These are phyloP conservation scores for Lentinula sp. DNA, from an alignment of 768 basidiomycete species.

Conservation along the genomic window DNA sequence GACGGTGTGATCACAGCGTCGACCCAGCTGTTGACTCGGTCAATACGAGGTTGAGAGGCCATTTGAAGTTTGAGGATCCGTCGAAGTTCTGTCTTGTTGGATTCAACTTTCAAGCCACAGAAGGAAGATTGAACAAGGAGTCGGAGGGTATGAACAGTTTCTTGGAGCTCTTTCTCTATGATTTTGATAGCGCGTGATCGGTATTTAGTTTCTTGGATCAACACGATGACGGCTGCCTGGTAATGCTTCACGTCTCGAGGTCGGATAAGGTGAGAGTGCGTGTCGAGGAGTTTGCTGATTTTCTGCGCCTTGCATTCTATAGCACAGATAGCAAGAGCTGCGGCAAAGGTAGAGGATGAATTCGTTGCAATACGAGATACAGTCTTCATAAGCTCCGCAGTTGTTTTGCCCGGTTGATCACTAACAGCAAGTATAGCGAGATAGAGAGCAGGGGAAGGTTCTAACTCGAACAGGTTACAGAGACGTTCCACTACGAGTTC, in stretches of 20 bases:
- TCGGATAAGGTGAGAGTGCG: slow-evolving; percentile 34
- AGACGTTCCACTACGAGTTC: slow-evolving; percentile 24
- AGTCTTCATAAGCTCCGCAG: slow-evolving; percentile 16
- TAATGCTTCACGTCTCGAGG: slow-evolving; percentile 30
- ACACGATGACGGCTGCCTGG: slow-evolving; percentile 25
- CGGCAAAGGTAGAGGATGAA: slow-evolving; percentile 28
- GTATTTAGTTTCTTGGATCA: slow-evolving; percentile 12
- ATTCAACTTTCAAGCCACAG: slow-evolving; percentile 23
- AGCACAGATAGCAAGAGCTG: slow-evolving; percentile 33
- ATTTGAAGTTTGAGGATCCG: slow-evolving; percentile 23
- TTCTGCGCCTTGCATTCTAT: slow-evolving; percentile 19
- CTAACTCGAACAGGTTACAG: slow-evolving; percentile 23
- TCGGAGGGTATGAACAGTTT: slow-evolving; percentile 15
- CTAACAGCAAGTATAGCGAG: slow-evolving; percentile 21
- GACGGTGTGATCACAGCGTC: slow-evolving; percentile 32
- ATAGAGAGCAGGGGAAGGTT: slow-evolving; percentile 27
- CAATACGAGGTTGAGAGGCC: slow-evolving; percentile 22
- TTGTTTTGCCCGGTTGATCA: neutral
- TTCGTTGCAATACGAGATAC: slow-evolving; percentile 22
- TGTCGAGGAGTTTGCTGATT: slow-evolving; percentile 23
- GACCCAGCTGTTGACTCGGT: slow-evolving; percentile 38
- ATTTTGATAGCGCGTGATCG: slow-evolving; percentile 20
- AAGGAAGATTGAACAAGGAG: slow-evolving; percentile 27
- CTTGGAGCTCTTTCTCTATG: slow-evolving; percentile 29
- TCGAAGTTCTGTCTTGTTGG: slow-evolving; percentile 22